Evolutionary conservation across 129 eudicot species (phyloP).

Genomic region (carrot (Daucus carota)): DH1_v3.0 NC_030388.2:23579001-23579500

Average conservation of each 20-base stretch:
- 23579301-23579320: slow-evolving; percentile 90
- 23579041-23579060: too few relatives aligned
- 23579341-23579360: slow-evolving; percentile 42
- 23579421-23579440: slow-evolving; percentile 43
- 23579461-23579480: slow-evolving; percentile 18
- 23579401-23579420: slow-evolving; percentile 82
- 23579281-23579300: slow-evolving; percentile 56
- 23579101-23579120: too few relatives aligned
- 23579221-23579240: slow-evolving; percentile 57
- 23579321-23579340: slow-evolving; percentile 58
- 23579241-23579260: slow-evolving; percentile 69
- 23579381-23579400: slow-evolving; percentile 87
- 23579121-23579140: too few relatives aligned
- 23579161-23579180: not conserved
- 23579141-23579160: too few relatives aligned
- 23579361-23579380: slow-evolving; percentile 39
- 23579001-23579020: too few relatives aligned
- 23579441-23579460: slow-evolving; percentile 66
- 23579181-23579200: not conserved
- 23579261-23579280: slow-evolving; percentile 57
- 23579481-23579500: slow-evolving; percentile 51
- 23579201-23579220: not conserved
- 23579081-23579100: too few relatives aligned
- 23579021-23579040: too few relatives aligned
- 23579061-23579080: too few relatives aligned